These are phyloP conservation scores for Saprolegnia diclina DNA, from an alignment of 352 stramenopile genomes.

Conservation along the genomic window DNA sequence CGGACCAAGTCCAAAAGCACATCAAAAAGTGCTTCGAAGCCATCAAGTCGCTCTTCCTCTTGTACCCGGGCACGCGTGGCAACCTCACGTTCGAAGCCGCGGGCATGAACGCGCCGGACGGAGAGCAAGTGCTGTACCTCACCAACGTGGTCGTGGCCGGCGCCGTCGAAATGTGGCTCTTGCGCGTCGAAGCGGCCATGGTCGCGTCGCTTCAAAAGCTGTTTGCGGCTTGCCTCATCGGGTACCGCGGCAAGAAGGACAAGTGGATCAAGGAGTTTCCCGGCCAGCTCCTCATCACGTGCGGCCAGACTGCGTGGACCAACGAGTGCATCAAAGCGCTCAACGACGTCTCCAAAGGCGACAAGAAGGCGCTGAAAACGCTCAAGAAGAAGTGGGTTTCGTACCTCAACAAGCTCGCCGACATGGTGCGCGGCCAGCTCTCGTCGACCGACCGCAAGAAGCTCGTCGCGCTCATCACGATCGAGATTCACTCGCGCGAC, in stretches of 20 bases:
- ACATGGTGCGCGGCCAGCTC: slow-evolving; percentile 89
- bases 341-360: slow-evolving; percentile 82
- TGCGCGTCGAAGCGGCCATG: slow-evolving; percentile 81
- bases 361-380: slow-evolving; percentile 88
- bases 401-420: slow-evolving; percentile 91
- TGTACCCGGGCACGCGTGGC: slow-evolving; percentile 53
- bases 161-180: slow-evolving; percentile 87
- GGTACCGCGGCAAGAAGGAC: slow-evolving; percentile 91
- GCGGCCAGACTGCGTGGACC: slow-evolving; percentile 88
- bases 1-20: slow-evolving; percentile 85
- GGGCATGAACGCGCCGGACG: slow-evolving; percentile 86
- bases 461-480: slow-evolving; percentile 95
- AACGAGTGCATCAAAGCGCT: slow-evolving; percentile 92
- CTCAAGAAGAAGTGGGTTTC: slow-evolving; percentile 93
- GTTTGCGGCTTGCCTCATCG: slow-evolving; percentile 75
- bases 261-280: slow-evolving; percentile 94
- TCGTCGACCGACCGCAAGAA: slow-evolving; percentile 90
- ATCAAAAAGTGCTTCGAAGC: slow-evolving; percentile 91
- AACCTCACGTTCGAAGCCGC: slow-evolving; percentile 86
- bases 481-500: slow-evolving; percentile 95
- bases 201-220: slow-evolving; percentile 79
- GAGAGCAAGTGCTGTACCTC: slow-evolving; percentile 79
- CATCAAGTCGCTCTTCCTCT: slow-evolving; percentile 73
- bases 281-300: slow-evolving; percentile 90
- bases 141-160: slow-evolving; percentile 85